Base-by-base conservation (phyloP, 768 basidiomycete genomes). In the Suillus discolor region DNA sequence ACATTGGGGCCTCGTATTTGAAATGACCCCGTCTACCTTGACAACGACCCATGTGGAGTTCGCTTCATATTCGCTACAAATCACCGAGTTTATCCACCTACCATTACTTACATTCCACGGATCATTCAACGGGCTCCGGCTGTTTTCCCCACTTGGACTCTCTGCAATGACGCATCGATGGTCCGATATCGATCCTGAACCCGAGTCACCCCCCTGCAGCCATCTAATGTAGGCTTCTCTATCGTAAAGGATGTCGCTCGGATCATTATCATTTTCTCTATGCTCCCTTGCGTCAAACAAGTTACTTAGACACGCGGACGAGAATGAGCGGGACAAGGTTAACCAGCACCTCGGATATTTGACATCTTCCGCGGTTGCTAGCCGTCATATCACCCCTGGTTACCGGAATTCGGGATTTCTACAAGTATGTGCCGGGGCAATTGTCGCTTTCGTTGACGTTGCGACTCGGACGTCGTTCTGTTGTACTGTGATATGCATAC, bases 41-140 rank as follows among this genome's bases (percentile, higher is more conserved):
- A 54, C 28, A 54, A 28, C 53, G 53, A 54, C 9, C 53, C 53
- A 54, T 54, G 53, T 54, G 28, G 28, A 54, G 53, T 54, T 54
- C 28, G 53, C 53, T 16, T 8, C 53, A 18, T 28, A 54, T 54
- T 18, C 53, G 53, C 53, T 18, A 31, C 53, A 31, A 25, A 31
- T 18, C 28, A 31, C 28, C 25, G 31, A 18, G 18, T 16, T 28
- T 25, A 18, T 18, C 53, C 28, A 31, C 53, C 16, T 31, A 31
- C 53, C 28, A 18, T 11, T 36, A 31, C 31, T 53, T 28, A 28
- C 51, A 25, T 53, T 53, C 51, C 51, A 28, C 23, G 49, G 23
- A 28, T 53, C 28, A 53, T 53, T 53, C 8, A 8, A 25, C 16
- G 28, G 28, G 4, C 51, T 53, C 8, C 51, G 25, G 15, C 51